phyloP scores from a whole-genome alignment of 2,329 filamentous ascomycete genomes.

The Fusarium coicis region DNA sequence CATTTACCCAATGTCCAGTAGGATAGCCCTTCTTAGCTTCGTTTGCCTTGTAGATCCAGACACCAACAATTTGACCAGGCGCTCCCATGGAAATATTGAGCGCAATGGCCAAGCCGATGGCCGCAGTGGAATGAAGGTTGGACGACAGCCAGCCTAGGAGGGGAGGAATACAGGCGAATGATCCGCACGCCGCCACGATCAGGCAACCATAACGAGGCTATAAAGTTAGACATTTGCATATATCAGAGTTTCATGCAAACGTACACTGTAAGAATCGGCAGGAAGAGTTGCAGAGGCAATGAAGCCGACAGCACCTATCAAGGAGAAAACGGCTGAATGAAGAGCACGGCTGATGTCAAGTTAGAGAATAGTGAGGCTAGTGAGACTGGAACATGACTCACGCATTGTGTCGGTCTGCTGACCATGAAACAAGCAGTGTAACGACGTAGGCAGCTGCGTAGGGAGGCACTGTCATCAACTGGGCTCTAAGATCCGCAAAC shows the following conservation, averaged over 20 bases:
- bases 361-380: background rate
- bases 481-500: slow-evolving; percentile 57
- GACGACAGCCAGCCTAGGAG: slow-evolving; percentile 73
- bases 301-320: slow-evolving; percentile 61
- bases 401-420: slow-evolving; percentile 68
- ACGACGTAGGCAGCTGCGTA: slow-evolving; percentile 65
- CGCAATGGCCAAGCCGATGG: slow-evolving; percentile 73
- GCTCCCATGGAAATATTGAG: slow-evolving; percentile 72
- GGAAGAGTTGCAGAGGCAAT: slow-evolving; percentile 71
- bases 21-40: slow-evolving; percentile 71
- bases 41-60: slow-evolving; percentile 76
- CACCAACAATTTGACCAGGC: slow-evolving; percentile 74
- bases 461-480: slow-evolving; percentile 71
- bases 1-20: slow-evolving; percentile 75
- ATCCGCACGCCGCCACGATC: slow-evolving; percentile 70
- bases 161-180: slow-evolving; percentile 74
- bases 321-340: slow-evolving; percentile 53
- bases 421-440: slow-evolving; percentile 59
- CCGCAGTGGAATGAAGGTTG: slow-evolving; percentile 71
- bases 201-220: slow-evolving; percentile 70
- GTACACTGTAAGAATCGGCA: slow-evolving; percentile 59
- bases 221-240: background rate
- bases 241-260: background rate
- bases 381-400: background rate
- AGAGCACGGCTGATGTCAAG: slow-evolving; percentile 44